A percentile compares a stretch with the other conserved stretches of the same genome.
Evolutionary conservation across 176 grass and related monocot species (phyloP).

Genomic region (Metroxylon sagu): DNA sequence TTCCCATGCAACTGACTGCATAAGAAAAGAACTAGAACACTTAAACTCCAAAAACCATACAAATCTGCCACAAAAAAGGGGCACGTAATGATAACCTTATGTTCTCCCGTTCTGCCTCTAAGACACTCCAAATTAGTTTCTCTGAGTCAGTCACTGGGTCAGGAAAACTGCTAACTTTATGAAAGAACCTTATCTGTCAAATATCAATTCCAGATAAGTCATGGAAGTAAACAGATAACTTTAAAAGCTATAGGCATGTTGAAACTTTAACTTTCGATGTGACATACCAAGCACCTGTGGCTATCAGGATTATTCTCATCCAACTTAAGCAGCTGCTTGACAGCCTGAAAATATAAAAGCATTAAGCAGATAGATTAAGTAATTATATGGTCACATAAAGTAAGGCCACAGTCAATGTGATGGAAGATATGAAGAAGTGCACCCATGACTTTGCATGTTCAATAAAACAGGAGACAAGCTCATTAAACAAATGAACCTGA

Average conservation of each 20-base stretch:
- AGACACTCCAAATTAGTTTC: conserved; percentile 80
- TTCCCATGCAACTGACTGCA: conserved; percentile 77
- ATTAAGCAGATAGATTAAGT: neutral
- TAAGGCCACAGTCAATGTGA: no score
- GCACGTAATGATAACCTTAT: conserved; percentile 49
- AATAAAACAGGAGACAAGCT: no score
- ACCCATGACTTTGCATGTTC: no score
- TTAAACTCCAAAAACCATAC: conserved; percentile 7
- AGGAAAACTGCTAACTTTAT: conserved; percentile 63
- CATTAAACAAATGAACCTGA: no score
- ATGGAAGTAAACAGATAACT: neutral
- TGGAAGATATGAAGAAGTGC: no score
- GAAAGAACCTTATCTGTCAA: conserved; percentile 83
- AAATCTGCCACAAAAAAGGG: neutral
- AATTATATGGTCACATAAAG: no score
- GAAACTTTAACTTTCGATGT: conserved; percentile 10
- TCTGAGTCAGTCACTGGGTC: conserved; percentile 68
- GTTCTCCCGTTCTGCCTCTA: conserved; percentile 71
- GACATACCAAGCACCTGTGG: conserved; percentile 83
- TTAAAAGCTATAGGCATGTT: neutral
- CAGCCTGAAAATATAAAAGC: conserved; percentile 50
- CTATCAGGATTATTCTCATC: conserved; percentile 69
- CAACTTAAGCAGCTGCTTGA: conserved; percentile 82
- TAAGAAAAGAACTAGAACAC: conserved; percentile 13
- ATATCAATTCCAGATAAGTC: conserved; percentile 1